Conservation (phyloP, 306 rosid species). For the Trichosanthes cucumerina region DNA sequence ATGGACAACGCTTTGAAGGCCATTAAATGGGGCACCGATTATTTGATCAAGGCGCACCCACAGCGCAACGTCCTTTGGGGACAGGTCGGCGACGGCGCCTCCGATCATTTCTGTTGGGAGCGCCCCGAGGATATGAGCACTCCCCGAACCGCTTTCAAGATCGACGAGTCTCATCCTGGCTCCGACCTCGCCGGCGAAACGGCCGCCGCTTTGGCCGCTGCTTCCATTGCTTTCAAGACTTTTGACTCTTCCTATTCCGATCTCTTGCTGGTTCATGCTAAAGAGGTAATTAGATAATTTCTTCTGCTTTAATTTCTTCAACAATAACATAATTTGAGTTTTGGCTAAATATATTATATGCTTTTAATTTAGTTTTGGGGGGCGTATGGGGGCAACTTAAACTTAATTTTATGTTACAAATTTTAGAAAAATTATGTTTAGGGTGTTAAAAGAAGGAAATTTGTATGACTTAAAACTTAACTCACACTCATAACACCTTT, state of each 20-base stretch:
- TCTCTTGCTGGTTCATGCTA: slow-evolving; percentile 59
- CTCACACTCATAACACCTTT: too few relatives aligned
- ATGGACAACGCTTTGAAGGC: slow-evolving; percentile 54
- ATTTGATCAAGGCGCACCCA: slow-evolving; percentile 71
- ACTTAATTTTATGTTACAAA: too few relatives aligned
- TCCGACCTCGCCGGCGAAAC: slow-evolving; percentile 91
- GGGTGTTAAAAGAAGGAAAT: too few relatives aligned
- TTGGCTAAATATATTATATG: too few relatives aligned
- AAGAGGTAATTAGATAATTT: slow-evolving; percentile 25
- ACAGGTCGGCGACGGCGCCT: slow-evolving; percentile 86
- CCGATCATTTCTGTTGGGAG: slow-evolving; percentile 89
- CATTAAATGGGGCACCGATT: slow-evolving; percentile 79
- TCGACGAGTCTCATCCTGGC: slow-evolving; percentile 73
- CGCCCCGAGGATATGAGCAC: slow-evolving; percentile 89
- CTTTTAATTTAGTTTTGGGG: too few relatives aligned
- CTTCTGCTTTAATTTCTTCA: too few relatives aligned
- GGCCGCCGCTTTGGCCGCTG: slow-evolving; percentile 81
- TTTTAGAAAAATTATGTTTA: too few relatives aligned
- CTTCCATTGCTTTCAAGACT: slow-evolving; percentile 68
- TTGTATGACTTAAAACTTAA: too few relatives aligned
- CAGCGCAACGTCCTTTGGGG: slow-evolving; percentile 83
- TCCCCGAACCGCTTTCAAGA: slow-evolving; percentile 52
- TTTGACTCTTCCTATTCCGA: slow-evolving; percentile 71
- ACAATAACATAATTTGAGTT: too few relatives aligned
- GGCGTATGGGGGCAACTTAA: too few relatives aligned